Base-by-base conservation (phyloP, 371 early-diverging fungal genomes). In the Saksenaea vasiformis region DNA sequence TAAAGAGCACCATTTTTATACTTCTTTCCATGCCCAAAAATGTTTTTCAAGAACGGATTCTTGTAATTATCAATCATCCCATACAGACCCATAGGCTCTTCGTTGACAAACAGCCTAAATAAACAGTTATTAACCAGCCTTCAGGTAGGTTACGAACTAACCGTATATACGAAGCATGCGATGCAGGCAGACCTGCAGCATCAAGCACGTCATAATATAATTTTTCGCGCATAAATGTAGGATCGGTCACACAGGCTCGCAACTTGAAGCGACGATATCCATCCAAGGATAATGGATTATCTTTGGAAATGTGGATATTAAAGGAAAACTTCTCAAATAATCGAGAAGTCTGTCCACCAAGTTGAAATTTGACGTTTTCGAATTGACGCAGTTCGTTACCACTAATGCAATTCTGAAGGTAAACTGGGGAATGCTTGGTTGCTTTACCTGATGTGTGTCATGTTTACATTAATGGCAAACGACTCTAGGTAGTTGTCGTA, bases 221-320 rank as follows among this genome's bases (percentile, higher is more conserved):
- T 60, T 83, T 85, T 61, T 85, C 85, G 14, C 83, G 79, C 36
- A 85, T 73, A 61, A 72, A 79, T 5, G 80, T 76, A 0, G 83
- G 80, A 57, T 85, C 85, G 0, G 82, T 74, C 19, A 61, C 65
- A 56, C 69, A 68, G 9, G 79, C 68, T 24, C 76, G 69, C 34
- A 79, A 35, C 41, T 79, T 79, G 60, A 79, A 74, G 24, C 64
- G 66, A 55, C 66, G 59, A 26, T 70, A 76, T 0, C 79, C 79
- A 39, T 67, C 60, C 8, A 78, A 31, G 0, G 58, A 41, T 5
- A 57, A 24, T 2, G 44, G 51, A 15, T 58, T 54, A 14, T 68
- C 38, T 22, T 75, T 71, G 15, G 54, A 37, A 22, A 78, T 24
- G 10, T 64, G 51, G 7, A 78, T 24, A 39, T 62, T 71, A 22